Percentiles rank a stretch among this genome's conserved stretches.
Evolutionary conservation across 257 asterid genomes (phyloP).

Genomic region (Fraxinus americana): DNA sequence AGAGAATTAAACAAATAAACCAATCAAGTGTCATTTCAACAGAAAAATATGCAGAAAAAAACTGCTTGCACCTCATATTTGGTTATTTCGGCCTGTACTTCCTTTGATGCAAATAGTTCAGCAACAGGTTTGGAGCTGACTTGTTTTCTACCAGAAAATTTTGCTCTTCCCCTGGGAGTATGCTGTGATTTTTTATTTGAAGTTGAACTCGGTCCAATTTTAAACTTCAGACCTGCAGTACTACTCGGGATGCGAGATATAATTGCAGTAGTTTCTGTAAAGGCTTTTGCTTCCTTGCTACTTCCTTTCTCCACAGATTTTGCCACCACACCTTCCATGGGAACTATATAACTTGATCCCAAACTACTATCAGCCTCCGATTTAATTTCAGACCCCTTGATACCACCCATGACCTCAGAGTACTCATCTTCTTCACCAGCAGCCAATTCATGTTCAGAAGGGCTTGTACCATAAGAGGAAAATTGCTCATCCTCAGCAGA

Average conservation of each 20-base stretch:
- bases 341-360: slow-evolving; percentile 32
- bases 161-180: slow-evolving; percentile 44
- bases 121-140: slow-evolving; percentile 56
- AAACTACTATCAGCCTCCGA: slow-evolving; percentile 29
- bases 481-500: slow-evolving; percentile 91
- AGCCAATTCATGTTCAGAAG: slow-evolving; percentile 36
- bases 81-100: slow-evolving; percentile 68
- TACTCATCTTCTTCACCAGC: slow-evolving; percentile 27
- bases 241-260: slow-evolving; percentile 63
- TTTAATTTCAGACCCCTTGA: slow-evolving; percentile 32
- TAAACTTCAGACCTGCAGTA: slow-evolving; percentile 56
- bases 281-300: slow-evolving; percentile 36
- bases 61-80: slow-evolving; percentile 57
- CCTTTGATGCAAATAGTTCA: slow-evolving; percentile 62
- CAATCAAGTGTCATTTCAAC: background rate
- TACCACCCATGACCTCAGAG: slow-evolving; percentile 32
- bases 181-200: slow-evolving; percentile 60
- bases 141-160: slow-evolving; percentile 50
- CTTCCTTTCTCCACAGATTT: slow-evolving; percentile 38
- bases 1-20: background rate
- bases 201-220: slow-evolving; percentile 49
- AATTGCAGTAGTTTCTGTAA: slow-evolving; percentile 55
- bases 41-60: background rate
- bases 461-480: slow-evolving; percentile 36
- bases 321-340: slow-evolving; percentile 28